Conservation (phyloP, 257 asterid species). For the Salvia splendens region DNA sequence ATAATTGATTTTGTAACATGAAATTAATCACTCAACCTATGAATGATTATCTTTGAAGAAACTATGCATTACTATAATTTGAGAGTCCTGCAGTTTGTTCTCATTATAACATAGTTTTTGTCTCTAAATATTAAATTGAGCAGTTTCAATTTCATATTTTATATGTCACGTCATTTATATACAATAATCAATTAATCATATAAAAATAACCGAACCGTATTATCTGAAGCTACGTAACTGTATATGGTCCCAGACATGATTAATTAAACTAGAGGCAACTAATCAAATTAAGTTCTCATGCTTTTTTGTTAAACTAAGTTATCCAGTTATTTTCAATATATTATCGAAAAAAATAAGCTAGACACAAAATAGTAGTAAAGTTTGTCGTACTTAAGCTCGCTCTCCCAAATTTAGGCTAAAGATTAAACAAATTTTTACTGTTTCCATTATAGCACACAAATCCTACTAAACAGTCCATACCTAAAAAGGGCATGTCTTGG, state of each 20-base stretch:
- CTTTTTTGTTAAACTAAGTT: background rate
- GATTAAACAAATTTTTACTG: slow-evolving; percentile 24
- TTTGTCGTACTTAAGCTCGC: slow-evolving; percentile 50
- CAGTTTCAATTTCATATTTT: background rate
- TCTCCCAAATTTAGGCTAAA: slow-evolving; percentile 38
- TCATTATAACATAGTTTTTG: background rate
- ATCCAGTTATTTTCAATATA: background rate
- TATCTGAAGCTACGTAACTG: background rate
- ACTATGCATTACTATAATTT: no score
- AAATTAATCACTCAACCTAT: no score
- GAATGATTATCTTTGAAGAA: no score
- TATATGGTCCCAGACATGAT: slow-evolving; percentile 23
- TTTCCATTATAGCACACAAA: slow-evolving; percentile 39
- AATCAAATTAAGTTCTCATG: slow-evolving; percentile 22
- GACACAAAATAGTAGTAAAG: slow-evolving; percentile 44
- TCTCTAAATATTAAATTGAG: background rate
- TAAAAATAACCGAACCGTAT: background rate
- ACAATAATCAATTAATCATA: background rate
- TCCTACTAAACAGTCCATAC: slow-evolving; percentile 22
- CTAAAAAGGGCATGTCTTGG: slow-evolving; percentile 21
- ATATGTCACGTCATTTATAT: background rate
- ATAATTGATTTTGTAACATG: background rate
- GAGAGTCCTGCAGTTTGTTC: background rate
- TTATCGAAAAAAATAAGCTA: slow-evolving; percentile 26
- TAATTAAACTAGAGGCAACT: background rate